These are phyloP conservation scores for Aciculoconidium aculeatum DNA, from an alignment of 805 yeast genomes.

Conservation along the genomic window DNA sequence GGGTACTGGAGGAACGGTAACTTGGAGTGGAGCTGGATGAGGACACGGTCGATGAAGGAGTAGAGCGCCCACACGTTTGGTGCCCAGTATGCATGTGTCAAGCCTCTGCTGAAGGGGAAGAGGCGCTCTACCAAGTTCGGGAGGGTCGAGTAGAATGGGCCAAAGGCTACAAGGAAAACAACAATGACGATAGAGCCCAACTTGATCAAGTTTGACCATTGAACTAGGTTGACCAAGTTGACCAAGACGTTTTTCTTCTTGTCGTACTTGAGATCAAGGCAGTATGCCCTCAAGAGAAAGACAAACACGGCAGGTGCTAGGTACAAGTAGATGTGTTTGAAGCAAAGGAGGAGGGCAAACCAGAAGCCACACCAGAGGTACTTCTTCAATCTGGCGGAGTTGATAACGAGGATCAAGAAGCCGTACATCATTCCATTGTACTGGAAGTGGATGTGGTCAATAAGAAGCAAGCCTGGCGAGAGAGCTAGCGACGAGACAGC, in stretches of 20 bases:
- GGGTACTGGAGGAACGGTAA: slow-evolving; percentile 28
- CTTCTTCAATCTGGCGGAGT: slow-evolving; percentile 56
- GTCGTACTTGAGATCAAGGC: slow-evolving; percentile 42
- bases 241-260: slow-evolving; percentile 15
- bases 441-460: slow-evolving; percentile 96
- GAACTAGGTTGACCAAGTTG: slow-evolving; percentile 32
- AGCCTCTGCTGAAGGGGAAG: slow-evolving; percentile 91
- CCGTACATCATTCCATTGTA: slow-evolving; percentile 94
- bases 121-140: slow-evolving; percentile 63
- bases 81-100: slow-evolving; percentile 99
- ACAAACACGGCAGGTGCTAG: slow-evolving; percentile 92
- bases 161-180: slow-evolving; percentile 66
- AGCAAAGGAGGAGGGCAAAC: slow-evolving; percentile 77
- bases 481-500: slow-evolving; percentile 76
- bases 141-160: slow-evolving; percentile 66
- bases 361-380: slow-evolving; percentile 58
- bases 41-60: slow-evolving; percentile 70
- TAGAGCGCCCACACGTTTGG: slow-evolving; percentile 97
- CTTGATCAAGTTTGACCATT: slow-evolving; percentile 55
- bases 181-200: slow-evolving; percentile 58
- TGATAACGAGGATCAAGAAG: slow-evolving; percentile 64
- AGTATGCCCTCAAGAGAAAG: slow-evolving; percentile 66
- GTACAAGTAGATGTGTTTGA: slow-evolving; percentile 90
- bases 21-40: slow-evolving; percentile 41
- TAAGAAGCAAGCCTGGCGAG: slow-evolving; percentile 84